These are phyloP conservation scores for Gloeopeniophorella convolvens DNA, from an alignment of 768 basidiomycete genomes.

Conservation along the genomic window DNA sequence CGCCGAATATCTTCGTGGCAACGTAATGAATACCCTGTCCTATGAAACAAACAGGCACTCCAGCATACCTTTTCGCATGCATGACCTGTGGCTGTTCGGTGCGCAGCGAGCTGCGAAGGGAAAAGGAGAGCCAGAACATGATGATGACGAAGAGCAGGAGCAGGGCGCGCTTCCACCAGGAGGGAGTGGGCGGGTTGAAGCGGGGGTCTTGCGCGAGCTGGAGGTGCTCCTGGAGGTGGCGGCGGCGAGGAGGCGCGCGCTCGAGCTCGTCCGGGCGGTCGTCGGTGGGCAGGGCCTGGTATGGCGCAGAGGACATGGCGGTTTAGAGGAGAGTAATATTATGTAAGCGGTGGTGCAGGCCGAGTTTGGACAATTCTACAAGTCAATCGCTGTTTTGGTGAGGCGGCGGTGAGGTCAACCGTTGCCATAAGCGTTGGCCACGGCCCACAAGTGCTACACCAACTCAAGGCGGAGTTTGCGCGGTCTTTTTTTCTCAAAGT, in stretches of 20 bases:
- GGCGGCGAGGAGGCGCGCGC: neutral
- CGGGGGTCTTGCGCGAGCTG: constrained; percentile 32
- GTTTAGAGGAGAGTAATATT: neutral
- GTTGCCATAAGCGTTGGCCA: too few species aligned
- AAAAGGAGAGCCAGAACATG: constrained; percentile 37
- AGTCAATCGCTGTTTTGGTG: neutral
- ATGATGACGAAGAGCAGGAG: constrained; percentile 37
- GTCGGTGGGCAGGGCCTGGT: constrained; percentile 18
- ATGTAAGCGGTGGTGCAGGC: neutral
- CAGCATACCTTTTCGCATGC: constrained; percentile 55
- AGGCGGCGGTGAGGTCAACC: too few species aligned
- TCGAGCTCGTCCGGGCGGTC: constrained; percentile 7
- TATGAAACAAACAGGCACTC: neutral
- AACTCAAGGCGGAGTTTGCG: too few species aligned
- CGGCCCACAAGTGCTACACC: too few species aligned
- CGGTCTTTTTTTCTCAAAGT: too few species aligned
- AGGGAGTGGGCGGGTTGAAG: constrained; percentile 45
- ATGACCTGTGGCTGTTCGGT: constrained; percentile 39
- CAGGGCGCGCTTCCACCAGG: constrained; percentile 44
- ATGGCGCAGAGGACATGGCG: constrained; percentile 15
- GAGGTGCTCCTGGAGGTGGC: constrained; percentile 4
- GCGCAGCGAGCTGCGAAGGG: constrained; percentile 19
- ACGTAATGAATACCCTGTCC: neutral
- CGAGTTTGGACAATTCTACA: neutral
- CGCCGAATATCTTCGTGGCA: constrained; percentile 61